phyloP scores from a whole-genome alignment of 805 yeast species.

The Suhomyces emberorum region DNA sequence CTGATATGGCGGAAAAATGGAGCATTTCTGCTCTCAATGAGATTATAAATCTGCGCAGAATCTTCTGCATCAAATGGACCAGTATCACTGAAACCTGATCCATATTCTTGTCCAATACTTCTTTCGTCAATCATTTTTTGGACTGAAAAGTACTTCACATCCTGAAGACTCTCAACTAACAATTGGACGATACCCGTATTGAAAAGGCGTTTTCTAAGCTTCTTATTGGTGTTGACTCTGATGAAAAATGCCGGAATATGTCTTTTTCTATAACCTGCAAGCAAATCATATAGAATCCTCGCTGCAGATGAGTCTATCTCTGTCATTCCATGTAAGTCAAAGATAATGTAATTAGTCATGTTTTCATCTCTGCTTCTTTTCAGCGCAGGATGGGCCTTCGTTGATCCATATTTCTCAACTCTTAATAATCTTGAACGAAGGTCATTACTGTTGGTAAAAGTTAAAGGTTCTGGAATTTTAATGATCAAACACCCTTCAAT shows the following conservation, averaged over 20 bases:
- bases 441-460: constrained; percentile 42
- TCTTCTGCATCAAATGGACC: constrained; percentile 13
- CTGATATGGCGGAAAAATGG: constrained; percentile 39
- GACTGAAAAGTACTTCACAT: constrained; percentile 21
- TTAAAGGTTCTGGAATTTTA: constrained; percentile 43
- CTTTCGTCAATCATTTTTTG: constrained; percentile 10
- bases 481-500: constrained; percentile 44
- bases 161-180: constrained; percentile 22
- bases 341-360: constrained; percentile 40
- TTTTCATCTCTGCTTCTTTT: constrained; percentile 32
- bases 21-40: constrained; percentile 22
- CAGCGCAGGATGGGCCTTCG: constrained; percentile 42
- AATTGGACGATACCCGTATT: constrained; percentile 29
- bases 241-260: constrained; percentile 34
- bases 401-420: constrained; percentile 42
- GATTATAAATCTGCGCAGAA: constrained; percentile 14
- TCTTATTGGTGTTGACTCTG: constrained; percentile 25
- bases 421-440: constrained; percentile 35
- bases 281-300: constrained; percentile 29
- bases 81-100: constrained; percentile 2
- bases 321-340: constrained; percentile 43
- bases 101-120: constrained; percentile 1
- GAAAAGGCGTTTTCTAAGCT: constrained; percentile 26
- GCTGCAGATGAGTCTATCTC: constrained; percentile 43
- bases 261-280: constrained; percentile 27